Evolutionary conservation across 176 grass and related monocot species (phyloP).

Genomic region (Coix lacrymajobi): DNA sequence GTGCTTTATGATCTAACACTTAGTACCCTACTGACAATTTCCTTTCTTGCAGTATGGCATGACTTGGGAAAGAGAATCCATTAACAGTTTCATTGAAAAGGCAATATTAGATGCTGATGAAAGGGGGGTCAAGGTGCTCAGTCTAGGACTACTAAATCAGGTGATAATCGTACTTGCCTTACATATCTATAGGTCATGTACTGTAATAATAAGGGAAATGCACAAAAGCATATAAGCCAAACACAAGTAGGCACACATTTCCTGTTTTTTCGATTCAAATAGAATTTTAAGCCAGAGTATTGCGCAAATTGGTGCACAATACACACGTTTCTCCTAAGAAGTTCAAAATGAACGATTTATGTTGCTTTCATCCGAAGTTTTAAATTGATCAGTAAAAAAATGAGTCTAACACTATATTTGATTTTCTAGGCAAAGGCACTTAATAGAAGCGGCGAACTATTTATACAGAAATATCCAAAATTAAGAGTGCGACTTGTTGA

Average conservation of each 20-base stretch:
- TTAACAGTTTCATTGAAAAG: constrained; percentile 79
- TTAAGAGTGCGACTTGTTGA: constrained; percentile 82
- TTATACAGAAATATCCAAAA: constrained; percentile 74
- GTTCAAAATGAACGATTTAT: background rate
- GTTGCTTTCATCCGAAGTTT: background rate
- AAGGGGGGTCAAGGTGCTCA: constrained; percentile 70
- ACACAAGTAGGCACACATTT: background rate
- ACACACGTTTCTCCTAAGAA: background rate
- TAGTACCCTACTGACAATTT: constrained; percentile 24
- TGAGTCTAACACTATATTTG: background rate
- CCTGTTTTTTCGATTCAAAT: background rate
- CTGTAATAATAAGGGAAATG: background rate
- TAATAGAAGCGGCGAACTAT: constrained; percentile 71
- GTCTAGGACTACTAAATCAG: constrained; percentile 88
- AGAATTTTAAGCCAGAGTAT: background rate
- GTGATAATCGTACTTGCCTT: background rate
- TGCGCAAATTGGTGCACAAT: background rate
- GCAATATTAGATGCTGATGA: constrained; percentile 75
- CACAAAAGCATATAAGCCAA: background rate
- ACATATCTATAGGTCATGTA: background rate
- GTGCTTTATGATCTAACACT: background rate
- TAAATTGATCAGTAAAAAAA: background rate
- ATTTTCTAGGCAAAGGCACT: constrained; percentile 52
- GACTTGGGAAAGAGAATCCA: constrained; percentile 57
- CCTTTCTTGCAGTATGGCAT: constrained; percentile 59